Evolutionary conservation across 495 filamentous ascomycete genomes (phyloP), one percentile per base, ranked within the genome.

Genomic region (Hypomontagnella submonticulosa): DNA sequence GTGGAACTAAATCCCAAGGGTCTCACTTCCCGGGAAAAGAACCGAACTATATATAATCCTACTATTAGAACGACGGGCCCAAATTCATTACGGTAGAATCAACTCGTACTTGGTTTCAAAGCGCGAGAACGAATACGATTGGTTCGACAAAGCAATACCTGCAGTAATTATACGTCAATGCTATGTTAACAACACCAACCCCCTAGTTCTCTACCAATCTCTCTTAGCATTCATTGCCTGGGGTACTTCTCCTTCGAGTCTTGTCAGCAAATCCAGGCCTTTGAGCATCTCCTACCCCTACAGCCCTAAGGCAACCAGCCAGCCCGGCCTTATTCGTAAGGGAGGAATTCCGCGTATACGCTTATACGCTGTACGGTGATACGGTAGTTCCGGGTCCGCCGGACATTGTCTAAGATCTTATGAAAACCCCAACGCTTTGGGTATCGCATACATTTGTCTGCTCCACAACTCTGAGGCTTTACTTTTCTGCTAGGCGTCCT

Each of bases 401-500:
- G 67, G 67, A 70, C 62, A 70, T 70, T 61, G 40, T 51, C 56
- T 61, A 57, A 23, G 56, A 18, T 37, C 67, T 50, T 61, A 70
- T 66, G 67, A 70, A 58, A 64, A 63, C 60, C 27, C 49, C 55
- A 51, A 46, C 52, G 20, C 23, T 33, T 42, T 19, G 37, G 23
- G 18, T 38, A 40, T 23, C 52, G 43, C 61, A 53, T 16, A 51
- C 57, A 44, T 62, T 55, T 49, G 34, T 19, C 36, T 66, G 58
- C 51, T 54, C 47, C 62, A 58, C 57, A 70, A 23, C 52, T 38
- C 20, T 60, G 44, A 56, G 60, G 40, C 55, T 56, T 51, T 10
- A 18, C 30, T 48, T 60, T 61, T 18, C 49, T 54, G 41, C 23
- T 48, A 58, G 19, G 41, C 40, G 44, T 37, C 43, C 61, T 33